Percentiles rank a stretch among this genome's conserved stretches.
Evolutionary conservation across 2,329 filamentous ascomycete species (phyloP).

Genomic region (Pseudocercospora crystallina): DNA sequence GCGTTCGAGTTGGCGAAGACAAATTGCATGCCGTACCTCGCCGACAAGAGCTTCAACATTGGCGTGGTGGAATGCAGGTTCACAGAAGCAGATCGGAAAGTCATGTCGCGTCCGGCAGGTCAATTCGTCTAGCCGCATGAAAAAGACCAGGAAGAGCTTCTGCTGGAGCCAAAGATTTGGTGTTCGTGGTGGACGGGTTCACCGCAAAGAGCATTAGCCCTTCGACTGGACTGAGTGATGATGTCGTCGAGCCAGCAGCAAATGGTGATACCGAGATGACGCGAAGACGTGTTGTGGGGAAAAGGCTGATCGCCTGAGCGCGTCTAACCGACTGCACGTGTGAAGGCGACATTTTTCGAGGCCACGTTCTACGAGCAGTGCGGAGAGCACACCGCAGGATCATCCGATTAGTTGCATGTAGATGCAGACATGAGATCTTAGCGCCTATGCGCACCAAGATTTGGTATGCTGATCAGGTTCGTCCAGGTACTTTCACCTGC

Average conservation of each 20-base stretch:
- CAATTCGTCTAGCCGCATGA: constrained; percentile 13
- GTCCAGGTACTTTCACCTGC: too few relatives aligned
- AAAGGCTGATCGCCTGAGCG: constrained; percentile 1
- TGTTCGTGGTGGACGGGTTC: constrained; percentile 1
- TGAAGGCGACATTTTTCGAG: not conserved
- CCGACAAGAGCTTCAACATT: constrained; percentile 8
- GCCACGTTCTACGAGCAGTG: not conserved
- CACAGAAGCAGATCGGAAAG: constrained; percentile 9
- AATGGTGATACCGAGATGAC: constrained; percentile 5
- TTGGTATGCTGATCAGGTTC: not conserved
- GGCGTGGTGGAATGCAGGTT: constrained; percentile 11
- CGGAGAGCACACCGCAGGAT: not conserved
- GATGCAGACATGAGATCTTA: constrained; percentile 14
- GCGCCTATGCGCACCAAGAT: constrained; percentile 10
- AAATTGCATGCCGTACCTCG: constrained; percentile 7
- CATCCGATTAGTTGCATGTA: constrained; percentile 1
- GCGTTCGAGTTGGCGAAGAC: constrained; percentile 3
- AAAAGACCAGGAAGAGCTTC: constrained; percentile 9
- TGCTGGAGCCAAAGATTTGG: constrained; percentile 5
- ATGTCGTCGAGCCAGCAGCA: constrained; percentile 13
- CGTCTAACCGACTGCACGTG: constrained; percentile 8
- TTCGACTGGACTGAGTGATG: constrained; percentile 9
- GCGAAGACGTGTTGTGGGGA: constrained; percentile 15
- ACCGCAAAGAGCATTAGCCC: constrained; percentile 10
- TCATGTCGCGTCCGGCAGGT: constrained; percentile 6